Conservation (phyloP, 768 basidiomycete genomes). For the Leccinum longicurvipes region DNA sequence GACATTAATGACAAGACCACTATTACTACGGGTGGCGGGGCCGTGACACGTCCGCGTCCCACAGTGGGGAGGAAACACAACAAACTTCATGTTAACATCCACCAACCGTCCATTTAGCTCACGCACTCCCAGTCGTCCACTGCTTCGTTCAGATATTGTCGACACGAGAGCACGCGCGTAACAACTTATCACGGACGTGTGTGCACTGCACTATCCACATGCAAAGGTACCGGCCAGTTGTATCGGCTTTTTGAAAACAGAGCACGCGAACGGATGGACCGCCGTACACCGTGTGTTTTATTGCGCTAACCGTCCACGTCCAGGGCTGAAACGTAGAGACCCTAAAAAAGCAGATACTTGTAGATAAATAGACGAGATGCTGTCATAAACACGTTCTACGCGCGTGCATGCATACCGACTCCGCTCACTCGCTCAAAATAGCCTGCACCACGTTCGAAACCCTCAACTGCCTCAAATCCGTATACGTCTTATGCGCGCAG, state of each 20-base stretch:
- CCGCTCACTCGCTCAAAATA: slow-evolving; percentile 57
- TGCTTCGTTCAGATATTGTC: too few relatives aligned
- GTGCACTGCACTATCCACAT: neutral
- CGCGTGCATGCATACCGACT: neutral
- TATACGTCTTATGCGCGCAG: slow-evolving; percentile 72
- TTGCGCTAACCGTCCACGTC: too few relatives aligned
- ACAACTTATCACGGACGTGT: neutral
- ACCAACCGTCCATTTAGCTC: too few relatives aligned
- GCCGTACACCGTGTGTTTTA: too few relatives aligned
- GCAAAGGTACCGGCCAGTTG: neutral
- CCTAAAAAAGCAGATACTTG: neutral
- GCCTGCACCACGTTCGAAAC: slow-evolving; percentile 94
- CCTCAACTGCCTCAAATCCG: slow-evolving; percentile 86
- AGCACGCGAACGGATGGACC: neutral
- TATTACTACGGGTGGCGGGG: neutral
- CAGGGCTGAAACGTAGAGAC: neutral
- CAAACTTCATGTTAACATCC: too few relatives aligned
- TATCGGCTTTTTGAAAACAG: neutral
- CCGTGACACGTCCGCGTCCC: too few relatives aligned
- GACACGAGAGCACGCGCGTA: too few relatives aligned
- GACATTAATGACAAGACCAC: neutral
- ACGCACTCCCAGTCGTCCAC: too few relatives aligned
- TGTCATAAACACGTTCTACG: neutral
- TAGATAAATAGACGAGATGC: neutral
- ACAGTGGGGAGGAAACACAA: too few relatives aligned